These are phyloP conservation scores for Oryza punctata DNA, from an alignment of 176 grass and related monocot species.

Conservation along the genomic window DNA sequence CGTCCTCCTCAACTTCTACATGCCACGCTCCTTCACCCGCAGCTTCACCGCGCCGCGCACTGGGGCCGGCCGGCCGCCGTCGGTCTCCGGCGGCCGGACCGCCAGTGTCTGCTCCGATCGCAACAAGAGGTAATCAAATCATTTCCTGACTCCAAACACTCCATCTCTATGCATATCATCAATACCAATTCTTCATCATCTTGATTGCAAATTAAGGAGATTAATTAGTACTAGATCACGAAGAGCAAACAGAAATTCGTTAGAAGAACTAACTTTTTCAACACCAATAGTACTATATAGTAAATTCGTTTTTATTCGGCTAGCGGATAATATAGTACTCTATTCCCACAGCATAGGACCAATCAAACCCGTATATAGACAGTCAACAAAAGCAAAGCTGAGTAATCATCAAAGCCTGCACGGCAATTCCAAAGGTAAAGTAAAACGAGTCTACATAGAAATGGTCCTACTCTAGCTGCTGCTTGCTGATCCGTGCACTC, in stretches of 20 bases:
- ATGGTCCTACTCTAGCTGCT: conserved; percentile 12
- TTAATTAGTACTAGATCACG: background rate
- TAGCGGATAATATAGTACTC: background rate
- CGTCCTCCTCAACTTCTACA: conserved; percentile 88
- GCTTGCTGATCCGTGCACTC: background rate
- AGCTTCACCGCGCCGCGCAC: conserved; percentile 69
- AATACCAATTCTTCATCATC: background rate
- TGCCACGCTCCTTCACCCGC: conserved; percentile 67
- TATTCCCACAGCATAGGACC: background rate
- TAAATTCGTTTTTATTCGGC: background rate
- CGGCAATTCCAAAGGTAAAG: conserved; percentile 33
- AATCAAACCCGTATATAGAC: conserved; percentile 7
- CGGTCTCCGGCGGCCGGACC: background rate
- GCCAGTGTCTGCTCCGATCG: conserved; percentile 29
- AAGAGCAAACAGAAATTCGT: background rate
- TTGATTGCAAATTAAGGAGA: background rate
- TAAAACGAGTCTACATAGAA: background rate
- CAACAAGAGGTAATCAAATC: conserved; percentile 47
- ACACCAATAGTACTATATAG: background rate
- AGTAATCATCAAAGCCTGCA: conserved; percentile 32
- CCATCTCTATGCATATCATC: background rate
- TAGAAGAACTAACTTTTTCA: background rate
- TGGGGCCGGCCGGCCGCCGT: conserved; percentile 6
- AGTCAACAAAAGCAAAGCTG: conserved; percentile 1
- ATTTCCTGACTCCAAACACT: background rate